Base-by-base conservation (phyloP, 805 yeast genomes). In the Sungouiozyma intestinalis region DNA sequence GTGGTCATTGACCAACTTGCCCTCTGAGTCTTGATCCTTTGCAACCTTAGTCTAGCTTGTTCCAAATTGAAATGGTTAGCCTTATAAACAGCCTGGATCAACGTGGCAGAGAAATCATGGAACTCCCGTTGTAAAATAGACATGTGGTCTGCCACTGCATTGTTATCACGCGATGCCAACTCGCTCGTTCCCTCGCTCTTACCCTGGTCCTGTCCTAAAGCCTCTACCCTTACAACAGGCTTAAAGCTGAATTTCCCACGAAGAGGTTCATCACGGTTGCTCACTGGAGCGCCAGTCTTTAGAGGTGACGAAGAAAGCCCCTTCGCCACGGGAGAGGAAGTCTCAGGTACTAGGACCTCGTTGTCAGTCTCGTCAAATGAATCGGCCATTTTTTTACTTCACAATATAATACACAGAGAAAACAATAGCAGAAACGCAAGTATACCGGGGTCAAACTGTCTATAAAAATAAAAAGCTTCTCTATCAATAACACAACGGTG, bases 261-360 rank as follows among this genome's bases (percentile, higher is more conserved):
- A 38, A 73, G 52, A 37, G 44, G 32, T 13, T 14, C 33, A 32
- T 19, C 16, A 6, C 17, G 6, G 2, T 19, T 18, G 7, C 34
- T 29, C 14, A 39, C n/a, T 3, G 42, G 35, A 5, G 21, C 4
- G 14, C 42, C 34, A 16, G 43, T 47, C 36, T 57, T 53, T 29
- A 58, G 41, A 19, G 55, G 64, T 9, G 63, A 61, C 13, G 65
- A 55, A 1, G 63, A 54, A 18, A 49, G 41, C n/a, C 46, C 35
- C 20, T 42, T 47, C 31, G 40, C 14, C 3, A 42, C 40, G 14
- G 59, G 51, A 9, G 74, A 76, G 1, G 77, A 72, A 1, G 78
- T 72, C 42, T 66, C 71, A 2, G 74, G 77, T 4, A 74, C 76
- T 46, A 74, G 77, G 3, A 74, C 59, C n/a, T 54, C 58, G 39